Base-by-base conservation (phyloP, 2,329 filamentous ascomycete genomes). In the Helminthosporium solani region DNA sequence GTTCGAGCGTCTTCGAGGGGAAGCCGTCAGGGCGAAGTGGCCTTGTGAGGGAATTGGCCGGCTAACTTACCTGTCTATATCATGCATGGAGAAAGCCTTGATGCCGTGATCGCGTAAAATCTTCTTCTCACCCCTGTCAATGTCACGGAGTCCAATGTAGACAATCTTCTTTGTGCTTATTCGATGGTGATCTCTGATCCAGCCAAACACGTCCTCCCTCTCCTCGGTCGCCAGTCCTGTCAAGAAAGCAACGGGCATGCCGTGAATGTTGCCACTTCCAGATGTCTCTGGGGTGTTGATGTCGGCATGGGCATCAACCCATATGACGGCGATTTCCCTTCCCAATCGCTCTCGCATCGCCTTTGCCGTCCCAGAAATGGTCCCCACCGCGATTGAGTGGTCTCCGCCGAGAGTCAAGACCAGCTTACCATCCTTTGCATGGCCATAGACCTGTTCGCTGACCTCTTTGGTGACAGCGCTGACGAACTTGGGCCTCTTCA, bases 81-180 rank as follows among this genome's bases (percentile, higher is more conserved):
- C 94, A 68, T 96, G 94, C 94, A 99, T 99, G 75, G 87, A 92
- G 66, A 97, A 99, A 3, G 92, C 92, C 78, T 89, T 92, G 77
- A 99, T 94, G 33, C 87, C 86, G 64, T 97, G 78, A 56, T 97
- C 89, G 47, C 86, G 81, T 54, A 99, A 76, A 50, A 96, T 88
- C 75, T 84, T 82, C 85, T 96, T 97, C 84, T 99, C 94, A 33
- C 84, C 88, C n/a, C 81, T 73, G 68, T 99, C 94, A 23, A 97
- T 90, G 67, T 97, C 94, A 33, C 94, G 81, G 63, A 99, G 78
- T 25, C 91, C 94, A 68, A 99, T 99, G 74, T 99, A 99, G 27
- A 99, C 94, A 49, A 99, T 77, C 78, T 97, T 97, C 71, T 82
- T 85, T 46, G 85, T 72, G 70, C 80, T 92, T 50, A 87, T 71